These are phyloP conservation scores for Brassica carinata DNA, from an alignment of 345 rosid genomes.

Conservation along the genomic window DNA sequence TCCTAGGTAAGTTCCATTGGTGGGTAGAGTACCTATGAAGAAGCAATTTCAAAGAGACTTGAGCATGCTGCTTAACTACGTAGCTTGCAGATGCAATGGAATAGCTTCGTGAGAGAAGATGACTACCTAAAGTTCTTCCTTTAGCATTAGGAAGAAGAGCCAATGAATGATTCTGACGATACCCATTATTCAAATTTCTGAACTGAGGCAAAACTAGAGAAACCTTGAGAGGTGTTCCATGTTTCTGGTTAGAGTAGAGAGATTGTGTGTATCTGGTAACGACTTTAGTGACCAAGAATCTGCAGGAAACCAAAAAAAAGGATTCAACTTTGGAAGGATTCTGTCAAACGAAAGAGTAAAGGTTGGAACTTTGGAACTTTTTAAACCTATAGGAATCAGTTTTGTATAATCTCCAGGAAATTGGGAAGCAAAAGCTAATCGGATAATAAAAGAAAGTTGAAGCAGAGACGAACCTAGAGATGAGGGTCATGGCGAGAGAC, in stretches of 20 bases:
- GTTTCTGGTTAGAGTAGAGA: constrained; percentile 37
- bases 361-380: neutral
- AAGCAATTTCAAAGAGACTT: constrained; percentile 65
- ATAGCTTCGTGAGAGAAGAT: constrained; percentile 43
- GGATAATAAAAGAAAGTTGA: too few relatives aligned
- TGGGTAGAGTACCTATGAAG: constrained; percentile 43
- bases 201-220: constrained; percentile 48
- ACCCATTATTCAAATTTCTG: constrained; percentile 41
- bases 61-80: constrained; percentile 28
- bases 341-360: constrained; percentile 7
- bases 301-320: constrained; percentile 38
- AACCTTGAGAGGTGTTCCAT: constrained; percentile 37
- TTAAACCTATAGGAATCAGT: neutral
- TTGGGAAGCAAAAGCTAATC: neutral
- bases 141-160: constrained; percentile 34
- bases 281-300: constrained; percentile 53
- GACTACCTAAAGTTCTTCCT: constrained; percentile 34
- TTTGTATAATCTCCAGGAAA: neutral
- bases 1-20: constrained; percentile 36
- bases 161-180: constrained; percentile 25
- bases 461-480: constrained; percentile 40
- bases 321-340: neutral
- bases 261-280: constrained; percentile 45
- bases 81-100: too few relatives aligned
- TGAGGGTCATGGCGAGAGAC: constrained; percentile 32